Base-by-base conservation (phyloP, 2,329 filamentous ascomycete species). In the Cordyceps militaris region DNA sequence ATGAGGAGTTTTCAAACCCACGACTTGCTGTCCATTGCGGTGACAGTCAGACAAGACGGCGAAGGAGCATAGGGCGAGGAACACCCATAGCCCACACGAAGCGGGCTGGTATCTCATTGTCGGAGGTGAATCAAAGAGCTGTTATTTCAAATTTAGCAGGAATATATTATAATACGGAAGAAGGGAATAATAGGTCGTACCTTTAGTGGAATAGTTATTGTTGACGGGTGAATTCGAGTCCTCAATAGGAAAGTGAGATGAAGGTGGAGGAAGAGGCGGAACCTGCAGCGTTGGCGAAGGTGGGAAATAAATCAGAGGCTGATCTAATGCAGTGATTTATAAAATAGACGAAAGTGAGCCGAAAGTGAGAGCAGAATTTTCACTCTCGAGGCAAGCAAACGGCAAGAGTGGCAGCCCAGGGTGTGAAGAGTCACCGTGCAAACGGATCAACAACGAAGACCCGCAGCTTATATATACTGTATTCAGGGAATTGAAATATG, bases 341-440 rank as follows among this genome's bases (percentile, higher is more conserved):
- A 38, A 30, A 4, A 28, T 30, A 48, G 30, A 54, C 21, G 19
- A 55, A 56, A n/a, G 49, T 42, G 57, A 55, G 46, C 47, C 36
- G 24, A 36, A 43, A 23, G 43, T 56, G 44, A 56, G 32, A 40
- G 32, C 32, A 38, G 13, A 42, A n/a, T 42, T 56, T 56, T 56
- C 43, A 40, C 23, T 16, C 24, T 2, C 2, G 24, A 26, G 23
- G 34, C 26, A 24, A 19, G 43, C 43, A 56, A 56, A 56, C 43
- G 43, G 43, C 21, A n/a, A n/a, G 19, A 53, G 50, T 53, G 24
- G 38, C 38, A 32, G 36, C 38, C 23, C 16, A 2, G 28, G 9
- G 23, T 4, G 14, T 14, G 48, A 7, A 38, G 21, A 28, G 34
- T 34, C 23, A 28, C 16, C 23, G 14, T 14, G 34, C 34, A 51